Evolutionary conservation across 2,329 filamentous ascomycete genomes (phyloP), one percentile per base, ranked within the genome.

Genomic region (Penicillium sp.): DNA sequence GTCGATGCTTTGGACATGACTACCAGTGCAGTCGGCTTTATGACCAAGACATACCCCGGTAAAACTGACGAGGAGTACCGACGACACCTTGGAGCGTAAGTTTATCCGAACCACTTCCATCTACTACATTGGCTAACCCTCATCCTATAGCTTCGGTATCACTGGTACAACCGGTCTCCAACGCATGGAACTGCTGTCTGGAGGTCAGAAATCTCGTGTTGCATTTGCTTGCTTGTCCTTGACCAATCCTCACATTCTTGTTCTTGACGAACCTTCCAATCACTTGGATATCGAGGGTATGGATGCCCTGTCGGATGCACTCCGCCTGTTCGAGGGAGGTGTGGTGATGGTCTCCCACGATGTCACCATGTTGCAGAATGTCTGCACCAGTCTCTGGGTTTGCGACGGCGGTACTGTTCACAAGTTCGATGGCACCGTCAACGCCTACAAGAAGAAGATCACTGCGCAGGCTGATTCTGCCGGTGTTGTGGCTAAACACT

Each of bases 311-410:
- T 88, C 91, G 5, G 86, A 89, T 31, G 94, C 94, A 17, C 81
- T 99, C 67, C 84, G 86, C 67, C 85, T 88, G 63, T 99, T 97
- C 79, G 85, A 96, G 78, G 94, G 94, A 61, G 94, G 94, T 74
- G 93, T 99, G 56, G 81, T 99, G 69, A 97, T 99, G 92, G 94
- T 99, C 57, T 96, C 90, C 71, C 94, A 99, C 89, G 94, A 99
- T 73, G 94, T 99, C 54, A 97, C 94, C 1, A 97, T 99, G 91
- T 76, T 99, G 75, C 92, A 96, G 81, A 96, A 90, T 53, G 94
- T 99, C 38, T 99, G 94, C 77, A 94, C 83, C 50, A 94, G 88
- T 73, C 79, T 99, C 71, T 99, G 94, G 94, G 93, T 99, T 62
- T 99, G 94, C 72, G 94, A 99, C 74, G 82, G 89, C 58, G 94